Evolutionary conservation across 2,329 filamentous ascomycete genomes (phyloP).

Genomic region (Pezicula carpinea): DNA sequence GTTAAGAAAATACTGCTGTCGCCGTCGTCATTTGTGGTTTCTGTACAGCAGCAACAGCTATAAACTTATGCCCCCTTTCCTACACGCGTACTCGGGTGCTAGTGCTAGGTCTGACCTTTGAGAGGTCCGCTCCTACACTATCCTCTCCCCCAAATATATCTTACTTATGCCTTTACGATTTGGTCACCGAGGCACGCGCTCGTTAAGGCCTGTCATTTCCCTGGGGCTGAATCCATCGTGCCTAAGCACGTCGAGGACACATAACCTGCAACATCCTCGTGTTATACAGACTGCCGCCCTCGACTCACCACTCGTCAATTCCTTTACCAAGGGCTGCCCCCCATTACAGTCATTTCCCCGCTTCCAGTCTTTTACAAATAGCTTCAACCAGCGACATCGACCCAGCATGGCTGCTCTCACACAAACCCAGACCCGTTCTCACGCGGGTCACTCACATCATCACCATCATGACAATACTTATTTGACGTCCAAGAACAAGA

Average conservation of each 20-base stretch:
- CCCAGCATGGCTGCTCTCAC: slow-evolving; percentile 26
- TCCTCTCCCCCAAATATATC: slow-evolving; percentile 2
- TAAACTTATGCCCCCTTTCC: slow-evolving; percentile 9
- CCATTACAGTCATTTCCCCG: slow-evolving; percentile 18
- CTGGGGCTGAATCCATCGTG: slow-evolving; percentile 19
- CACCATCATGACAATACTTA: slow-evolving; percentile 80
- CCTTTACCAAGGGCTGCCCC: slow-evolving; percentile 14
- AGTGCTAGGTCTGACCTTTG: slow-evolving; percentile 14
- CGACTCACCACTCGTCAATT: slow-evolving; percentile 13
- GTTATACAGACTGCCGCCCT: slow-evolving; percentile 25
- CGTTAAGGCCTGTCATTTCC: slow-evolving; percentile 23
- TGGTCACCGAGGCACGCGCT: slow-evolving; percentile 18
- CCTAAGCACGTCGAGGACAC: slow-evolving; percentile 23
- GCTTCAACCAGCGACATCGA: slow-evolving; percentile 14
- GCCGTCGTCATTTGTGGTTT: slow-evolving; percentile 2
- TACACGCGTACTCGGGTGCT: slow-evolving; percentile 16
- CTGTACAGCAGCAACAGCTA: background rate
- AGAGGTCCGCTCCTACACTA: slow-evolving; percentile 11
- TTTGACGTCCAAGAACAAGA: slow-evolving; percentile 75
- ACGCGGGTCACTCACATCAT: slow-evolving; percentile 58
- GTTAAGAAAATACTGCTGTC: background rate
- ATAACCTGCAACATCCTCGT: slow-evolving; percentile 24
- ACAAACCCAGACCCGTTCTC: slow-evolving; percentile 28
- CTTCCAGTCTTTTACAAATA: slow-evolving; percentile 19
- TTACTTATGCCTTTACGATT: slow-evolving; percentile 24